Base-by-base conservation (phyloP, 179 eudicot species). In the Spinacia oleracea region DNA sequence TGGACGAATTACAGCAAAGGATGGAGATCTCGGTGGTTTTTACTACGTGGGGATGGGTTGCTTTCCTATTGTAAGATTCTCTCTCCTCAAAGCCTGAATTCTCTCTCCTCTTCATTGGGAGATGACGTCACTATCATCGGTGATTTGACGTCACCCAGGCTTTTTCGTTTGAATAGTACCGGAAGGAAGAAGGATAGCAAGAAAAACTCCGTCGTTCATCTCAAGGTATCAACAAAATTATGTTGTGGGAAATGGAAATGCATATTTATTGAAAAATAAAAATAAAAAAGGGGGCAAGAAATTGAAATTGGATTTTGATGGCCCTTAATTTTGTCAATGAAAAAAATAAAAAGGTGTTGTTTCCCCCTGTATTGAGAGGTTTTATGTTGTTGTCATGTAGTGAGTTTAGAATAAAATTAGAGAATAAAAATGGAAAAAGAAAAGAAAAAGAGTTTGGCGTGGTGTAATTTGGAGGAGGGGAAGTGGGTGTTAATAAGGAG, bases 1-100 rank as follows among this genome's bases (percentile, higher is more conserved):
- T 94, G 98, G 98, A 94, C 98, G 2, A 94, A 90, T 79, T 94
- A 90, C 84, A 87, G 92, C 12, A 94, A 90, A 66, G 98, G 98
- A 2, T 94, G 98, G 98, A 89, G 97, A 88, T 92, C 97, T 18
- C 77, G 98, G 75, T 94, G 96, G 98, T 94, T 94, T 58, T 73
- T 88, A n/a, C 74, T 94, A n/a, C 87, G 91, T 0, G 87, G 92
- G 43, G 97, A 93, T 16, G 88, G 91, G 2, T 55, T 91, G 10
- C 72, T 83, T 10, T 90, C 92, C 0, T 94, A 94, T 75, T 88
- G 89, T n/a, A 93, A 90, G 88, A 86, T 85, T 68, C 83, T 77
- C 25, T 83, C 78, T 67, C 86, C 80, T 73, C 87, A 89, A 18
- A 83, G 25, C n/a, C 83, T 84, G 27, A 78, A 77, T 60, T 66